Percentiles rank a stretch among this genome's conserved stretches.
Conservation (phyloP, 2,329 filamentous ascomycete genomes). For the Tolypocladium paradoxum region DNA sequence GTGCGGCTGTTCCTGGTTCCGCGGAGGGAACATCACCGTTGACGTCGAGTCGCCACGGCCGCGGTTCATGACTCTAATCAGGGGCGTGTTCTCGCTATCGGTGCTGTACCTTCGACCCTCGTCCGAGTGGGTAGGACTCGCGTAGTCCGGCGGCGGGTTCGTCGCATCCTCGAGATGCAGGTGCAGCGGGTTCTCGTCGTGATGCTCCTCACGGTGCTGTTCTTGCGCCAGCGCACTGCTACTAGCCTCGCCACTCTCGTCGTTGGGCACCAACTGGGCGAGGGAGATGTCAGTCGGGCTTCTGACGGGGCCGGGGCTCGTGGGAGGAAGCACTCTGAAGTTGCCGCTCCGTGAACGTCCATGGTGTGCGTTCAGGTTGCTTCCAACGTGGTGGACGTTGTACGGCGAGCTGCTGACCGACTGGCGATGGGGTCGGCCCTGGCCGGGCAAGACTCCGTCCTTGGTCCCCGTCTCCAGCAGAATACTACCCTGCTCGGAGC, state of each 20-base stretch:
- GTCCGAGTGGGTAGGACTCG: conserved; percentile 53
- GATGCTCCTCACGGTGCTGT: conserved; percentile 12
- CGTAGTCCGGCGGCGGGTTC: conserved; percentile 61
- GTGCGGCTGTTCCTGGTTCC: conserved; percentile 9
- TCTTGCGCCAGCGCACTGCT: conserved; percentile 10
- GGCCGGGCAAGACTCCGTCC: conserved; percentile 39
- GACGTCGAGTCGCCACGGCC: conserved; percentile 37
- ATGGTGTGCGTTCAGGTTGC: conserved; percentile 51
- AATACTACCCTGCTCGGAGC: conserved; percentile 93
- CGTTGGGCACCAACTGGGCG: conserved; percentile 64
- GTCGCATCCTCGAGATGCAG: conserved; percentile 41
- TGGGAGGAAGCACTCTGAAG: conserved; percentile 62
- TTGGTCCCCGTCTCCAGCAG: conserved; percentile 76
- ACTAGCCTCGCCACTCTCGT: conserved; percentile 56
- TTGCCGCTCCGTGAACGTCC: conserved; percentile 67
- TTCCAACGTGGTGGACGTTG: conserved; percentile 30
- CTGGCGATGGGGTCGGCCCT: conserved; percentile 33
- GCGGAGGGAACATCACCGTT: conserved; percentile 6
- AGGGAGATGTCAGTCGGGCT: conserved; percentile 95
- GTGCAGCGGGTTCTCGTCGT: conserved; percentile 26
- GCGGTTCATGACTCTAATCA: conserved; percentile 40
- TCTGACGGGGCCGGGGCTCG: conserved; percentile 78
- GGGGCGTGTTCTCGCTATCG: conserved; percentile 43
- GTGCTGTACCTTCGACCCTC: conserved; percentile 44
- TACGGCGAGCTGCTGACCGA: conserved; percentile 27